phyloP scores from a whole-genome alignment of 1,139 yeast genomes.

The Groenewaldozyma auringiensis region DNA sequence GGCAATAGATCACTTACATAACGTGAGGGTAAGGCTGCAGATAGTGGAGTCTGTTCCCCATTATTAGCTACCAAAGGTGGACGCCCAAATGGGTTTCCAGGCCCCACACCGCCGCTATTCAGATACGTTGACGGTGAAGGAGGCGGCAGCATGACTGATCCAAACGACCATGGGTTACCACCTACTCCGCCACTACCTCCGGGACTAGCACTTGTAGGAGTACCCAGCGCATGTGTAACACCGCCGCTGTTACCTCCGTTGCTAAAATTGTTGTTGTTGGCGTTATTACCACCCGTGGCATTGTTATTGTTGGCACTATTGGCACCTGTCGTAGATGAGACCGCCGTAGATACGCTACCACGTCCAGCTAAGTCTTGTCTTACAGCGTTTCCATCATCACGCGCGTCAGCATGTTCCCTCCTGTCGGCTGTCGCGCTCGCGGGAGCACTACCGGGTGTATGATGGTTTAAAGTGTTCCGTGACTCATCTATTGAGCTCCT shows the following conservation, averaged over 20 bases:
- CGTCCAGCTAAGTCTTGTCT: too few relatives aligned
- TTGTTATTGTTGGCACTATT: not conserved
- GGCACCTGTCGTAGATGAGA: not conserved
- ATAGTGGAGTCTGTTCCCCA: constrained; percentile 36
- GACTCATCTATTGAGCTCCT: not conserved
- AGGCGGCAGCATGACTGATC: constrained; percentile 20
- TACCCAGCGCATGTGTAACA: not conserved
- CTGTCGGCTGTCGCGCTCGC: not conserved
- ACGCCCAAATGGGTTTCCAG: constrained; percentile 31
- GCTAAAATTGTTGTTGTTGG: not conserved
- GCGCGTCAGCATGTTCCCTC: too few relatives aligned
- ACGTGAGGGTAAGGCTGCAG: constrained; percentile 35
- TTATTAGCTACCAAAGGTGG: constrained; percentile 22
- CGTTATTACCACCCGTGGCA: not conserved
- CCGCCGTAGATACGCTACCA: not conserved
- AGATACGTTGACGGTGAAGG: constrained; percentile 23
- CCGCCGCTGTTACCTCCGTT: not conserved
- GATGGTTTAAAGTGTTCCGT: not conserved
- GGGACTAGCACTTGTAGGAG: constrained; percentile 11
- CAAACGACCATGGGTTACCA: constrained; percentile 9
- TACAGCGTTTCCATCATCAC: too few relatives aligned
- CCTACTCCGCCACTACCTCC: constrained; percentile 4
- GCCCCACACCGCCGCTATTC: constrained; percentile 21
- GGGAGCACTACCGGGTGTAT: constrained; percentile 1
- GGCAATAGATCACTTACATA: constrained; percentile 36